A percentile compares a stretch with the other conserved stretches of the same genome.
phyloP scores from a whole-genome alignment of 192 early-diverging fungal species.

The Spizellomyces sp. region DNA sequence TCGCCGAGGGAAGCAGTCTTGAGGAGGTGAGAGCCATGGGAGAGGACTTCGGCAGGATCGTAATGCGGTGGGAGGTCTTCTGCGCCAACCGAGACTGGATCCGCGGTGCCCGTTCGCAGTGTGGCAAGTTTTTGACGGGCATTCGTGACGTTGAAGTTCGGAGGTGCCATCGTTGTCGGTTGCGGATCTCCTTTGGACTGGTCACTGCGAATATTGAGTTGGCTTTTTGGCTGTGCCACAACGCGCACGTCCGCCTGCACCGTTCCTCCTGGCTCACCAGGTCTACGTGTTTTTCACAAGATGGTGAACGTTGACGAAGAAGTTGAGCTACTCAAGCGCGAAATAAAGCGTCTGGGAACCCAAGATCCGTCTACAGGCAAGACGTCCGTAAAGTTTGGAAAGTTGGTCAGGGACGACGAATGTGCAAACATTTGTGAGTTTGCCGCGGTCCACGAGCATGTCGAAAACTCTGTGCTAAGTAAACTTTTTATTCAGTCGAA shows the following conservation, averaged over 20 bases:
- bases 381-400: conserved; percentile 47
- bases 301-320: conserved; percentile 48
- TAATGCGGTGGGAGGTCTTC: neutral
- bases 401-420: conserved; percentile 51
- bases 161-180: conserved; percentile 7
- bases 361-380: conserved; percentile 29
- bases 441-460: neutral
- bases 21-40: conserved; percentile 23
- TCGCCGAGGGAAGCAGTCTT: conserved; percentile 3
- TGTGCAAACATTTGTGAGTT: conserved; percentile 51
- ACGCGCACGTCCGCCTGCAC: too few relatives aligned
- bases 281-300: neutral
- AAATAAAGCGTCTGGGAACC: conserved; percentile 47
- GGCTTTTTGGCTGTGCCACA: too few relatives aligned
- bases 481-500: conserved; percentile 38
- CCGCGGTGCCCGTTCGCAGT: conserved; percentile 12
- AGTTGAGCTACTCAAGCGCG: conserved; percentile 38
- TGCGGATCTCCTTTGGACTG: too few relatives aligned
- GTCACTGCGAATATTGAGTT: too few relatives aligned
- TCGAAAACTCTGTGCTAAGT: neutral
- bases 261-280: too few relatives aligned
- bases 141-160: neutral
- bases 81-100: conserved; percentile 1
- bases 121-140: conserved; percentile 12
- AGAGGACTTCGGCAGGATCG: conserved; percentile 29